A percentile compares a stretch with the other conserved stretches of the same genome.
phyloP scores from a whole-genome alignment of 2,329 filamentous ascomycete species.

The Phaeosphaeria sp. region DNA sequence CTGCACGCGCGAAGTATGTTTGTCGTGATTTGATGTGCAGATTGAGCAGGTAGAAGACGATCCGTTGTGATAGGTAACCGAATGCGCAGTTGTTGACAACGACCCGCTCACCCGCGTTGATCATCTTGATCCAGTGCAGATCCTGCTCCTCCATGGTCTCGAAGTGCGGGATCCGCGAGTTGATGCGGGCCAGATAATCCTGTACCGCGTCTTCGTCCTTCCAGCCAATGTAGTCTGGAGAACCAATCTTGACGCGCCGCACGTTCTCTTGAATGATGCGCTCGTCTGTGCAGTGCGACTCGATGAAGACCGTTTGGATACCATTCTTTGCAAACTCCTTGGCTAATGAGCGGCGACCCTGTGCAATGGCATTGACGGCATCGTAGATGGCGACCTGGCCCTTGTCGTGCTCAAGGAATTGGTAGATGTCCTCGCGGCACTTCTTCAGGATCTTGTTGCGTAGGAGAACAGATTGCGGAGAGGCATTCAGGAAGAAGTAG shows the following conservation, averaged over 20 bases:
- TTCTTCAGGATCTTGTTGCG: slow-evolving; percentile 98
- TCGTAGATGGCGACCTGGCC: slow-evolving; percentile 99
- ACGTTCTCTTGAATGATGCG: slow-evolving; percentile 96
- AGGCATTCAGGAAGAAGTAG: slow-evolving; percentile 97
- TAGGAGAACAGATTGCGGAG: slow-evolving; percentile 87
- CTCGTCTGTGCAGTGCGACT: slow-evolving; percentile 93
- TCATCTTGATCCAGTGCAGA: slow-evolving; percentile 99
- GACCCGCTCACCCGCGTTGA: slow-evolving; percentile 92
- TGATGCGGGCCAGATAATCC: slow-evolving; percentile 88
- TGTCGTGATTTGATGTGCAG: slow-evolving; percentile 94
- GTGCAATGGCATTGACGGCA: slow-evolving; percentile 90
- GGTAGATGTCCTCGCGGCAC: slow-evolving; percentile 95
- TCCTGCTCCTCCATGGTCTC: slow-evolving; percentile 96
- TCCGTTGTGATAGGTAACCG: slow-evolving; percentile 93
- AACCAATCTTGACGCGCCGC: slow-evolving; percentile 95
- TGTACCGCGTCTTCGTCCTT: slow-evolving; percentile 89
- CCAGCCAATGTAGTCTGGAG: slow-evolving; percentile 95
- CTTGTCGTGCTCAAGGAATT: slow-evolving; percentile 95
- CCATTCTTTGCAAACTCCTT: slow-evolving; percentile 99
- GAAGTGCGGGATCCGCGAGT: slow-evolving; percentile 91
- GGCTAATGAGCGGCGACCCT: slow-evolving; percentile 80
- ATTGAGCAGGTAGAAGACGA: slow-evolving; percentile 98
- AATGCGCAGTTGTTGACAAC: slow-evolving; percentile 98
- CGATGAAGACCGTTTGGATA: slow-evolving; percentile 94
- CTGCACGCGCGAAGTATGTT: slow-evolving; percentile 90